These are phyloP conservation scores for Soucietia sequanensis DNA, from an alignment of 805 yeast genomes.

Conservation along the genomic window DNA sequence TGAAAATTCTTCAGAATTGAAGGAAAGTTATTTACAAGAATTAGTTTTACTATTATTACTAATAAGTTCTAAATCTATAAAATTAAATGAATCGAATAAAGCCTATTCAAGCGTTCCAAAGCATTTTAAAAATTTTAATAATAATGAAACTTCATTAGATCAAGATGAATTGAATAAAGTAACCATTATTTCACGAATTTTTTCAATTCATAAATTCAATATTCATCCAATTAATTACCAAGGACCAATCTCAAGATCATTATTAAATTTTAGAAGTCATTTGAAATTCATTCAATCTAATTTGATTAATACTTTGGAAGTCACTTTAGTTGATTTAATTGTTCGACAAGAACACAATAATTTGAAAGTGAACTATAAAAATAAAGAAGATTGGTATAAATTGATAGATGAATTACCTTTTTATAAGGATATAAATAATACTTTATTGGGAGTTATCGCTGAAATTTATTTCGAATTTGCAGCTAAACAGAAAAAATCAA, in stretches of 20 bases:
- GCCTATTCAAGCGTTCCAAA: constrained; percentile 32
- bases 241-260: constrained; percentile 69
- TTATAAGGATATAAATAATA: constrained; percentile 52
- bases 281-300: constrained; percentile 50
- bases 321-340: constrained; percentile 49
- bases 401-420: constrained; percentile 64
- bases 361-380: constrained; percentile 44
- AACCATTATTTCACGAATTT: constrained; percentile 34
- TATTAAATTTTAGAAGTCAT: constrained; percentile 66
- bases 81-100: constrained; percentile 37
- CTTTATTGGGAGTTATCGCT: constrained; percentile 60
- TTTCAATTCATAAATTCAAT: constrained; percentile 34
- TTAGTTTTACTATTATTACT: constrained; percentile 49
- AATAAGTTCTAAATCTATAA: constrained; percentile 33
- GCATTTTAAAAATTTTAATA: constrained; percentile 24
- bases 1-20: constrained; percentile 12
- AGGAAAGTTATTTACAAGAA: constrained; percentile 31
- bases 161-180: constrained; percentile 38
- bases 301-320: constrained; percentile 54
- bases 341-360: constrained; percentile 43
- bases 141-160: constrained; percentile 22
- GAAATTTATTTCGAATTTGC: constrained; percentile 52
- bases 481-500: constrained; percentile 24
- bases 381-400: constrained; percentile 56
- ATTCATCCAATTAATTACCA: constrained; percentile 51